These are phyloP conservation scores for Fallopia convolvulus DNA, from an alignment of 148 eudicot genomes.

Conservation along the genomic window DNA sequence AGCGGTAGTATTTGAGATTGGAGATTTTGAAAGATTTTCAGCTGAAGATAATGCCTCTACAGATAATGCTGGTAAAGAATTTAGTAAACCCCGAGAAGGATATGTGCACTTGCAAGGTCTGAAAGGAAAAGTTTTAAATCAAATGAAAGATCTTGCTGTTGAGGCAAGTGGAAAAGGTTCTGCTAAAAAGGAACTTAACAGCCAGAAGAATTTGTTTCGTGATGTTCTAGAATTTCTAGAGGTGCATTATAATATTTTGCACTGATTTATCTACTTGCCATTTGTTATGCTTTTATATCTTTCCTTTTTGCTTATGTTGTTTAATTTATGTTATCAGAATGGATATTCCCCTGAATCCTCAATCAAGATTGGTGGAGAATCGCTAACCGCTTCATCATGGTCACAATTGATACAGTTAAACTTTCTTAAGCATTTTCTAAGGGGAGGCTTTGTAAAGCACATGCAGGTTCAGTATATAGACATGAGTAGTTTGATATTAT, in stretches of 20 bases:
- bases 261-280: background rate
- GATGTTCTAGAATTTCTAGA: slow-evolving; percentile 69
- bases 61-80: slow-evolving; percentile 26
- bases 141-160: slow-evolving; percentile 52
- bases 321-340: slow-evolving; percentile 28
- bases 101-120: slow-evolving; percentile 42
- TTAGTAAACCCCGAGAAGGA: slow-evolving; percentile 17
- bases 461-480: slow-evolving; percentile 43
- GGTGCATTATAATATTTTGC: slow-evolving; percentile 28
- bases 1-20: slow-evolving; percentile 70
- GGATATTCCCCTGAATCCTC: slow-evolving; percentile 65
- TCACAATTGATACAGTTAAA: slow-evolving; percentile 72
- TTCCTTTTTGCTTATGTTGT: background rate
- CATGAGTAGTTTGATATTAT: background rate
- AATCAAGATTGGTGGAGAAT: slow-evolving; percentile 61
- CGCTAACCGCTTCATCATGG: slow-evolving; percentile 56
- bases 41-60: slow-evolving; percentile 26
- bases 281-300: background rate
- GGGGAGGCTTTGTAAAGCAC: slow-evolving; percentile 80
- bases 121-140: slow-evolving; percentile 55
- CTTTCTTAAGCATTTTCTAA: slow-evolving; percentile 71
- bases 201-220: slow-evolving; percentile 50
- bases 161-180: slow-evolving; percentile 80
- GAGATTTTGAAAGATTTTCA: slow-evolving; percentile 51
- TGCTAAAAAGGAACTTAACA: slow-evolving; percentile 68